These are phyloP conservation scores for Pleurotus eryngii DNA, from an alignment of 768 basidiomycete species.

Conservation along the genomic window DNA sequence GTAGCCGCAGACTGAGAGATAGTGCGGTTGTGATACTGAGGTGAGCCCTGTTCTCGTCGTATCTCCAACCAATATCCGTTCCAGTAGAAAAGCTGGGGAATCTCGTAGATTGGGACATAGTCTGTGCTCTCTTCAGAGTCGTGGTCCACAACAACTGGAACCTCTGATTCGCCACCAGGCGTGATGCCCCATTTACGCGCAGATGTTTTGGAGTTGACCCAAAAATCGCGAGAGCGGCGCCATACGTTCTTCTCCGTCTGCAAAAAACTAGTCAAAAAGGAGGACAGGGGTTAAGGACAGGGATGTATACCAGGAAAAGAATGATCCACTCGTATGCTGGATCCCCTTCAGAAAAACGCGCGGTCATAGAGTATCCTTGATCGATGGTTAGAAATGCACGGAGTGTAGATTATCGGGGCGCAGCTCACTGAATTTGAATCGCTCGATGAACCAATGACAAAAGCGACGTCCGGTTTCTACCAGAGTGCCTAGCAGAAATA, in stretches of 20 bases:
- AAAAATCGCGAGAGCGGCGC: conserved; percentile 36
- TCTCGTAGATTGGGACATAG: conserved; percentile 38
- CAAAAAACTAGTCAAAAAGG: neutral
- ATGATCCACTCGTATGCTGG: conserved; percentile 49
- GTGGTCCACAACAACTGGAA: neutral
- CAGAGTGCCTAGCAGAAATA: conserved; percentile 7
- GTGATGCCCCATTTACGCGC: conserved; percentile 36
- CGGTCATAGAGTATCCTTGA: conserved; percentile 42
- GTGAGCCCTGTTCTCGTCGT: conserved; percentile 15
- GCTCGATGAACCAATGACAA: conserved; percentile 25
- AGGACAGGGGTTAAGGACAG: neutral
- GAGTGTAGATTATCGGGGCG: neutral
- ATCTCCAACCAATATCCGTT: conserved; percentile 42
- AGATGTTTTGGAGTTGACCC: conserved; percentile 38
- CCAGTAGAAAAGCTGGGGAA: conserved; percentile 42
- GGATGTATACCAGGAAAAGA: conserved; percentile 33
- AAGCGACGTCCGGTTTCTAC: conserved; percentile 12
- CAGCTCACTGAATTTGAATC: conserved; percentile 34
- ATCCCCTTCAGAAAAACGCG: conserved; percentile 43
- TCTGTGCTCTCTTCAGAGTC: conserved; percentile 28
- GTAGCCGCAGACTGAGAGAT: conserved; percentile 12
- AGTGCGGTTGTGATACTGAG: conserved; percentile 3
- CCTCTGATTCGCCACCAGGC: conserved; percentile 16
- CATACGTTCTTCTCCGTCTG: conserved; percentile 43
- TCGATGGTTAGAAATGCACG: neutral